Base-by-base conservation (phyloP, 2,329 filamentous ascomycete species). In the Cladosporium sp. region DNA sequence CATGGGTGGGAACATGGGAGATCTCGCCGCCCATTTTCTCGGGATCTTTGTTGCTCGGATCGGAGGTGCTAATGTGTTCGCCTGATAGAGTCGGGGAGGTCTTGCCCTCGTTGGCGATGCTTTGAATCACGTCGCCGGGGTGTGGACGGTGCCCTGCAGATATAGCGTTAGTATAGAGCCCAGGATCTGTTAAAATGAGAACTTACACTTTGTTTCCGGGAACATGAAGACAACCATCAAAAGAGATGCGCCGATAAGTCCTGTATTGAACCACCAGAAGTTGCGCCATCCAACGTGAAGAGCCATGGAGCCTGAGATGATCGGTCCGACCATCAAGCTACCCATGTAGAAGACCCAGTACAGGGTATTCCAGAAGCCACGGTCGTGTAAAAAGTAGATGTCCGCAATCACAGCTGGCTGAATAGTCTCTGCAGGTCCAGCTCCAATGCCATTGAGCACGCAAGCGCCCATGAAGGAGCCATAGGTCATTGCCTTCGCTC, bases 201-300 rank as follows among this genome's bases (percentile, higher is more conserved):
- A 45, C 51, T 1, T 25, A 54, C 78, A 87, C 60, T 80, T 81
- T 0, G 84, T 87, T 67, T 87, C 84, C 0, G 85, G 85, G 63
- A 86, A 86, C 64, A 83, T 73, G 65, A 85, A 83, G 25, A 86
- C 67, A 34, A 80, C 75, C 65, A 83, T 73, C 4, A 84, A 28
- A 20, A 81, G 70, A 0, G 78, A 77, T 3, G 81, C 64, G 1
- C 72, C 78, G 2, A 84, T 70, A 1, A 87, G 51, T 1, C 68
- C 84, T 2, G 82, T 80, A 61, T 86, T 86, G 61, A 87, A 74
- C 84, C 84, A 87, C 81, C 83, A 87, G 68, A 87, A 87, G 64
- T 74, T 83, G 24, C 82, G 74, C 80, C 82, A 86, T 48, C 83
- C 83, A 3, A 80, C 67, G 35, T 81, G 77, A 42, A 80, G 73